Base-by-base conservation (phyloP, 2,329 filamentous ascomycete species). In the Phialocephala subalpina region DNA sequence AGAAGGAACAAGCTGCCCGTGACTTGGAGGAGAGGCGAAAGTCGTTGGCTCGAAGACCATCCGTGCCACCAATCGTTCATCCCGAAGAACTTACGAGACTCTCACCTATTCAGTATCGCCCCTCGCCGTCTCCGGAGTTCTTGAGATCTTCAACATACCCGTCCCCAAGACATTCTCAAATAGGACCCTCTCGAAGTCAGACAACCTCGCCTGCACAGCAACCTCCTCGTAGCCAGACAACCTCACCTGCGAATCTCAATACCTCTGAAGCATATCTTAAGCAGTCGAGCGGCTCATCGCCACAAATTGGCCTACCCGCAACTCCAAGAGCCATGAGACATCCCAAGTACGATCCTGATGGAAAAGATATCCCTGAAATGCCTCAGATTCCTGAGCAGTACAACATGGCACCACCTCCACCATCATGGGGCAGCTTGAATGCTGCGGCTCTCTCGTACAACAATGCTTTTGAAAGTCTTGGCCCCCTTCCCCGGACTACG, bases 281-380 rank as follows among this genome's bases (percentile, higher is more conserved):
- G 75, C 85, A 86, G 77, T 84, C 83, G 67, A 76, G 66, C 77
- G 78, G 58, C 2, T 84, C 83, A 0, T 82, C 85, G n/a, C 55
- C 67, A 1, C 84, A 86, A 6, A 85, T 95, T 60, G 94, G 94
- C 0, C 85, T 97, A n/a, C 94, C 95, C 16, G 93, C 94, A 1
- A 97, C 94, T 0, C 94, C 95, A 35, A 90, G 93, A 80, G 94
- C 94, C 0, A 97, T 97, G 94, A 88, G 92, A 22, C 88, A 97
- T 76, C 86, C 87, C 1, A 88, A 92, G 52, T 89, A 95, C 71
- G 86, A 87, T 70, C 79, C 83, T 2, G 85, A 89, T 65, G 81
- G 83, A 49, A 81, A 80, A 35, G 80, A 84, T 64, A 82, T 88
- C 35, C 88, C 89, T 0, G 83, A 85, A n/a, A 80, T 87, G 4